Evolutionary conservation across 2,329 filamentous ascomycete species (phyloP), one percentile per base, ranked within the genome.

Genomic region (Helicocarpus griseus): DNA sequence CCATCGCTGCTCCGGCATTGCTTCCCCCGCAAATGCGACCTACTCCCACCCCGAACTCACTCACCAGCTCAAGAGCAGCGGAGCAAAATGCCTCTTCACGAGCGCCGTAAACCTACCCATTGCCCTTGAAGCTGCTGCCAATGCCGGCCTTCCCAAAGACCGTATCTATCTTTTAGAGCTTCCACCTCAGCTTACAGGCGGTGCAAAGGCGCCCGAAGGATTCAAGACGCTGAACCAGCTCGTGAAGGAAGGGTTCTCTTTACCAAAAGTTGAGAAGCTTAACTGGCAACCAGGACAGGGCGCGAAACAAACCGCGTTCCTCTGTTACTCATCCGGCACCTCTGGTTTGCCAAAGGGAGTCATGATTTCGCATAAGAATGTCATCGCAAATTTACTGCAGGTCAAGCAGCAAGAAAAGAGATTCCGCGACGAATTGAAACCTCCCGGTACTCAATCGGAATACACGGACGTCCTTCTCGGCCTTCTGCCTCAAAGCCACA

Each of bases 331-430:
- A 0, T 87, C 83, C 63, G 87, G 87, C 19, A 91, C 87, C 1
- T 89, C 86, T 9, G 87, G 87, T 2, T 69, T 90, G 35, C 87
- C 87, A 14, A 89, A 89, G 83, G 87, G 86, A 41, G 87, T 90
- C 49, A 89, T 87, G 82, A 86, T 91, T 53, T 86, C 85, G 3
- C 87, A 91, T 63, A 71, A 72, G 35, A 91, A 91, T 57, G 83
- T 90, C 40, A 90, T 91, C 45, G 79, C 86, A 49, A 91, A 90
- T 62, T 77, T 81, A 0, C 61, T 89, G 44, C 86, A 89, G 63
- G 74, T 83, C 50, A 63, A 61, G 5, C 62, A 74, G 0, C 81
- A 69, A 54, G 80, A 84, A 40, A 69, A 54, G 80, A 84, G 40
- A 64, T 69, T 29, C 59, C 64, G 0, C 61, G 59, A 39, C 64